Evolutionary conservation across 768 basidiomycete genomes (phyloP).

Genomic region (Xerocomellus intermedius): DNA sequence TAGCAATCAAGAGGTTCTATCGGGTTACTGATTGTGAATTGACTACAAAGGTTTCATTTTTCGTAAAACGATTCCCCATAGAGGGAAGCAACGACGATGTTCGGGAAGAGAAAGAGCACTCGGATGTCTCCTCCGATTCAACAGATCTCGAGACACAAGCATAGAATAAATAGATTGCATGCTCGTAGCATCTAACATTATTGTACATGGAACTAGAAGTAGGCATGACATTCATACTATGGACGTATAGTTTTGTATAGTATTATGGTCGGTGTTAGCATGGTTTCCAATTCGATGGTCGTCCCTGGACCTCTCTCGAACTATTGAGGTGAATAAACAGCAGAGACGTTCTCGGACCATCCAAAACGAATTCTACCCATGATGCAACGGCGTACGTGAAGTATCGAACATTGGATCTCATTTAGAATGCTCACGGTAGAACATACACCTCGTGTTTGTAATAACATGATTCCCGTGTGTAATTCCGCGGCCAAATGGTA

Average conservation of each 20-base stretch:
- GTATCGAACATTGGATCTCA: slow-evolving; percentile 6
- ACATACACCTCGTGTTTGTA: slow-evolving; percentile 8
- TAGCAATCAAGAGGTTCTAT: not conserved
- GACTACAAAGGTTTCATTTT: slow-evolving; percentile 26
- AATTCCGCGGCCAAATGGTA: slow-evolving; percentile 25
- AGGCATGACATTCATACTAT: not conserved
- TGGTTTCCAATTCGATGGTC: not conserved
- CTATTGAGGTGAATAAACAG: not conserved
- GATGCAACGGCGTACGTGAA: not conserved
- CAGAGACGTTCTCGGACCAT: not conserved
- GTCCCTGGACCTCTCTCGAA: not conserved
- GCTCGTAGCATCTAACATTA: slow-evolving; percentile 14
- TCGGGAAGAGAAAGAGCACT: slow-evolving; percentile 21
- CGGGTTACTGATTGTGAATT: slow-evolving; percentile 9
- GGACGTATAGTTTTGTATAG: not conserved
- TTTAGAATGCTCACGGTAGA: slow-evolving; percentile 9
- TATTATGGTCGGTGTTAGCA: slow-evolving; percentile 1
- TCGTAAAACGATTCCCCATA: slow-evolving; percentile 29
- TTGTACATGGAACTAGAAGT: slow-evolving; percentile 18
- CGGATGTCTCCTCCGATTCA: slow-evolving; percentile 3
- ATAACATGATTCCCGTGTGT: slow-evolving; percentile 11
- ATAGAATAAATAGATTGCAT: slow-evolving; percentile 12
- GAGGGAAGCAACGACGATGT: slow-evolving; percentile 14
- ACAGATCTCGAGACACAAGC: slow-evolving; percentile 10
- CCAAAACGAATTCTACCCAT: not conserved